Evolutionary conservation across 805 yeast genomes (phyloP).

Genomic region (Ogataea wickerhamii): DNA sequence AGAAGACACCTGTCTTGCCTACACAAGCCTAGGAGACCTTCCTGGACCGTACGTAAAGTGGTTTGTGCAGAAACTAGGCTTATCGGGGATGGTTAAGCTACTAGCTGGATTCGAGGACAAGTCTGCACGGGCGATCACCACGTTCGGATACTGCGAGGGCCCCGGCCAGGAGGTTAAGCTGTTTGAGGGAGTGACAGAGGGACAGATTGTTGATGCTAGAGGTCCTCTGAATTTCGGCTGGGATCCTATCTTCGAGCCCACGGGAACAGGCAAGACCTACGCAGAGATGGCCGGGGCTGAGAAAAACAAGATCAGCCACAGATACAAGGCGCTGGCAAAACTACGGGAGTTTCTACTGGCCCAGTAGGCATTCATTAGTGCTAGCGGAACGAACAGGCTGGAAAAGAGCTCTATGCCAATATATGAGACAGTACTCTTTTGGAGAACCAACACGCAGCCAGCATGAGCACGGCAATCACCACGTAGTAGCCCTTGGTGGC

Average conservation of each 20-base stretch:
- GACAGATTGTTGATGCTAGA: conserved; percentile 70
- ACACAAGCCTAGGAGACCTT: conserved; percentile 68
- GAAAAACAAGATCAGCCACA: conserved; percentile 83
- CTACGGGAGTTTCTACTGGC: conserved; percentile 51
- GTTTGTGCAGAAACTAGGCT: conserved; percentile 77
- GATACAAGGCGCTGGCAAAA: conserved; percentile 77
- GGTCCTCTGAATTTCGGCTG: conserved; percentile 90
- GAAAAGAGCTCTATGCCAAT: conserved; percentile 11
- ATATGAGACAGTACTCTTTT: conserved; percentile 31
- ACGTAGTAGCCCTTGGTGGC: conserved; percentile 51
- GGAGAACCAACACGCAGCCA: conserved; percentile 34
- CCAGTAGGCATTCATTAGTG: no score
- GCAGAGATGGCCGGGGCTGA: conserved; percentile 81
- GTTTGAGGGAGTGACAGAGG: conserved; percentile 83
- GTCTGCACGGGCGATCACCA: conserved; percentile 82
- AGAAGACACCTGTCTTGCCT: conserved; percentile 91
- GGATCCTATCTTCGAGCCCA: conserved; percentile 89
- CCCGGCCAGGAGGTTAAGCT: conserved; percentile 68
- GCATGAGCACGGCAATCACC: conserved; percentile 30
- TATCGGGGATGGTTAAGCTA: conserved; percentile 73
- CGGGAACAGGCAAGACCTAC: conserved; percentile 68
- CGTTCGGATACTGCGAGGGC: conserved; percentile 87
- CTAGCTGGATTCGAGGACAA: conserved; percentile 79
- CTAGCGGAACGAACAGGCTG: no score
- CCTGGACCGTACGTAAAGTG: conserved; percentile 94